Evolutionary conservation across 169 alveolate species (phyloP).

Genomic region (Plasmodium adleri): DNA sequence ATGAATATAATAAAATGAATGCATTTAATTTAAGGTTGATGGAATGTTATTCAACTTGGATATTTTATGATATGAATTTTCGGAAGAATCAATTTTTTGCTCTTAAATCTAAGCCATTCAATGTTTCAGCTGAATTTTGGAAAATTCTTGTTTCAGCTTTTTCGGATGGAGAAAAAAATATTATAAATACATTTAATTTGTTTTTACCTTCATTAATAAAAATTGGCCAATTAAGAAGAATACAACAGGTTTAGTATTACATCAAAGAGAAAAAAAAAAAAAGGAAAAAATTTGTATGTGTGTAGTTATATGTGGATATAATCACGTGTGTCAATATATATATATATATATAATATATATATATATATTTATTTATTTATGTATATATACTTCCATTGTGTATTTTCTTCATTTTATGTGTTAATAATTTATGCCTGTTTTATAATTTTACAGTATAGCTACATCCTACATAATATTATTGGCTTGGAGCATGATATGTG

Average conservation of each 20-base stretch:
- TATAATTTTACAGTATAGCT: constrained; percentile 53
- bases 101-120: constrained; percentile 45
- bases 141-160: constrained; percentile 44
- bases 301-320: no score
- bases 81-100: constrained; percentile 21
- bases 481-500: constrained; percentile 63
- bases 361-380: constrained; percentile 6
- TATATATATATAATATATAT: constrained; percentile 14
- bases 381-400: not conserved
- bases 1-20: constrained; percentile 35
- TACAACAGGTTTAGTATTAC: constrained; percentile 50
- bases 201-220: constrained; percentile 56
- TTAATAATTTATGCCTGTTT: not conserved
- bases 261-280: no score
- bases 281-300: no score
- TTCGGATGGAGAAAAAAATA: constrained; percentile 63
- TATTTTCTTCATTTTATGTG: not conserved
- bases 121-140: constrained; percentile 52
- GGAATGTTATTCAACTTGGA: constrained; percentile 50
- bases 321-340: not conserved
- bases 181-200: constrained; percentile 30
- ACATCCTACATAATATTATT: constrained; percentile 48
- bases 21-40: constrained; percentile 39
- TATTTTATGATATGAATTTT: constrained; percentile 47
- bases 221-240: constrained; percentile 57